Percentiles rank a stretch among this genome's conserved stretches.
Conservation (phyloP, 2,329 filamentous ascomycete species). For the Fonsecaea pedrosoi region DNA sequence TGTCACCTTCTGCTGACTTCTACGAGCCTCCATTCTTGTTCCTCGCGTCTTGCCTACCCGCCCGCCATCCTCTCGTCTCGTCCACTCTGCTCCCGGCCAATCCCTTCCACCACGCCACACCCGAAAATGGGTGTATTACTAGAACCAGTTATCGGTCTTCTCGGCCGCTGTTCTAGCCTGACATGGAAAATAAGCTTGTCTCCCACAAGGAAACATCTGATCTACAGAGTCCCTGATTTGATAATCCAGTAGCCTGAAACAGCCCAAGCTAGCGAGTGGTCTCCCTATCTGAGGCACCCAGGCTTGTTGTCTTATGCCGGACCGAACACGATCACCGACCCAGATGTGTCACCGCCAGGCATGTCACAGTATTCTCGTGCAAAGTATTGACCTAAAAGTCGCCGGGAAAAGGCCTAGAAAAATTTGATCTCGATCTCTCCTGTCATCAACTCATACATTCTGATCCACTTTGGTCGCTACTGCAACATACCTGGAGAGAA, state of each 20-base stretch:
- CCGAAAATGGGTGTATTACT: neutral
- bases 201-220: neutral
- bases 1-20: slow-evolving; percentile 15
- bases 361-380: neutral
- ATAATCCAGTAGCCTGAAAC: slow-evolving; percentile 10
- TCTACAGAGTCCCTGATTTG: neutral
- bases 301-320: neutral
- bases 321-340: neutral
- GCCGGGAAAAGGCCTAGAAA: neutral
- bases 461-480: neutral
- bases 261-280: neutral
- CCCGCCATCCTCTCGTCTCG: slow-evolving; percentile 73
- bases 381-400: neutral
- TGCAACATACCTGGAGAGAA: neutral
- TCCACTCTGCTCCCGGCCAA: slow-evolving; percentile 51
- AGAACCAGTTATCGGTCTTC: neutral
- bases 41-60: slow-evolving; percentile 38
- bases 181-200: slow-evolving; percentile 8
- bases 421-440: neutral
- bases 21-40: slow-evolving; percentile 1
- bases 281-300: neutral
- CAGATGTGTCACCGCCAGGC: neutral
- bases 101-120: neutral
- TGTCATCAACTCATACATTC: neutral
- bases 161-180: slow-evolving; percentile 8